Evolutionary conservation across 345 rosid species (phyloP).

Genomic region (Citrus trifoliata): DNA sequence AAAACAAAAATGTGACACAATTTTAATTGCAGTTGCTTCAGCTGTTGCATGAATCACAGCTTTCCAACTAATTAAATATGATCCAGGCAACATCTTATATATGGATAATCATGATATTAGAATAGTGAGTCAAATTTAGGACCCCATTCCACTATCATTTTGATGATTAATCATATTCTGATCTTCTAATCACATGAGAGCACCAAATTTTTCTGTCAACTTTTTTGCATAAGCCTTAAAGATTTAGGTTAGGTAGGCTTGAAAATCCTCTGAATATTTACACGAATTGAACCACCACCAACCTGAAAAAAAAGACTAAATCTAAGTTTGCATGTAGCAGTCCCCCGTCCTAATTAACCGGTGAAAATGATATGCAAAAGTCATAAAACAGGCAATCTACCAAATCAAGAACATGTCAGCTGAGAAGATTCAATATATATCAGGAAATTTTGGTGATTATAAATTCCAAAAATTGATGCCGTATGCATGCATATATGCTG

Average conservation of each 20-base stretch:
- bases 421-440: not conserved
- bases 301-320: constrained; percentile 9
- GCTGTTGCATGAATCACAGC: not conserved
- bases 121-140: constrained; percentile 14
- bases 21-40: constrained; percentile 5
- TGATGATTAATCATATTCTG: constrained; percentile 25
- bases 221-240: constrained; percentile 1
- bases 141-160: constrained; percentile 9
- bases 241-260: constrained; percentile 45
- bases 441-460: not conserved
- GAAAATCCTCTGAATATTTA: constrained; percentile 30
- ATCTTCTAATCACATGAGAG: constrained; percentile 34
- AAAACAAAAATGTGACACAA: not conserved
- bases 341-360: constrained; percentile 4
- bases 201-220: not conserved
- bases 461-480: not conserved
- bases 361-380: constrained; percentile 23
- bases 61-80: constrained; percentile 8
- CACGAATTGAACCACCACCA: constrained; percentile 10
- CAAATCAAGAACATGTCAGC: constrained; percentile 18
- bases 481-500: not conserved
- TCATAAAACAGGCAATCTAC: constrained; percentile 21
- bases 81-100: not conserved
- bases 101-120: not conserved
- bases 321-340: constrained; percentile 17